Evolutionary conservation across 257 asterid species (phyloP), one percentile per base, ranked within the genome.

Genomic region (Solanum ossicruentum): DNA sequence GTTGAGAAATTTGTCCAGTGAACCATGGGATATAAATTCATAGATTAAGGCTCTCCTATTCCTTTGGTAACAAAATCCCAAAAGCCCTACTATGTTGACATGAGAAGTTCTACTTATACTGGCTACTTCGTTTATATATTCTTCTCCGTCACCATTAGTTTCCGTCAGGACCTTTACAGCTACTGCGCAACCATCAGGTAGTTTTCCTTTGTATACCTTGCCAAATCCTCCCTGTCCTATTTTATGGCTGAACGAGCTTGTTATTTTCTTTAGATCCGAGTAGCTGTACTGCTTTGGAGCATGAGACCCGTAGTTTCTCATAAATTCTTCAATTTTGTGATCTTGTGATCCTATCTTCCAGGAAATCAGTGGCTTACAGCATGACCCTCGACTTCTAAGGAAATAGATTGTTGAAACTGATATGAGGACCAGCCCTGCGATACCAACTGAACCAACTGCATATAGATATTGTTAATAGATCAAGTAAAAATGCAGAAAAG

Each of bases 51-150:
- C 96, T 83, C 88, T 90, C 77, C 41, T 90, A 12, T 83, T 84
- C 39, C 87, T 26, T 32, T 88, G 84, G 3, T 87, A 87, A 73
- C 92, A 93, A 83, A 89, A 91, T 26, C 97, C 96, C 87, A 93
- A 80, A 6, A 93, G 93, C 80, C 88, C 88, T 73, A 92, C 98
- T 10, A 93, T 89, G 83, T 91, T 92, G 18, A 91, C 93, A 79
- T 91, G 96, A 61, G 96, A 93, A 63, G 96, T 91, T 88, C 84
- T 87, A 20, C 95, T 89, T 73, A 93, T 90, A 84, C 94, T 92
- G 2, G 92, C 89, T 15, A 93, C 96, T 79, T 93, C 97, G 20
- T 92, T 93, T 13, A 91, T 84, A 87, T 92, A 92, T 3, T 91
- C 94, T 84, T 91, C 92, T 13, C 93, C 92, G 12, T 86, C 78